Conservation (phyloP, 768 basidiomycete species). For the Russula griseocarnosa region DNA sequence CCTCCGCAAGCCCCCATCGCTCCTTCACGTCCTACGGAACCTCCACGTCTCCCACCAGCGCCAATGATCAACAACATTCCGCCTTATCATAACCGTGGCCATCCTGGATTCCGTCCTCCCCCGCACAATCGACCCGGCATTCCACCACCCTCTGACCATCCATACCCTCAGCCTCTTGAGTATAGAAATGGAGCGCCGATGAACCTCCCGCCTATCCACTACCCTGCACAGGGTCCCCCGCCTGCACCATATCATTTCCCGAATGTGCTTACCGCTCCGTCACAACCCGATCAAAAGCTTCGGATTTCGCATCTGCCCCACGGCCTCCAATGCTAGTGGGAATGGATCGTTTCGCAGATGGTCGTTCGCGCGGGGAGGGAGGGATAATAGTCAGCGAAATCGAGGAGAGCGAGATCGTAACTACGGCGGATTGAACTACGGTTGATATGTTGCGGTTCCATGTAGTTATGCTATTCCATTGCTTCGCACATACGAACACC, state of each 20-base stretch:
- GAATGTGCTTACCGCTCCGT: neutral
- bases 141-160: slow-evolving; percentile 33
- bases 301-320: slow-evolving; percentile 26
- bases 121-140: slow-evolving; percentile 26
- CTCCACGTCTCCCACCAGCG: slow-evolving; percentile 30
- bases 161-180: slow-evolving; percentile 15
- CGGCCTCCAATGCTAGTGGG: slow-evolving; percentile 30
- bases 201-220: slow-evolving; percentile 26
- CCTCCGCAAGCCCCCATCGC: slow-evolving; percentile 29
- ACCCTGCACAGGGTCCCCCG: slow-evolving; percentile 24
- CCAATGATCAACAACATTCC: slow-evolving; percentile 26
- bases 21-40: slow-evolving; percentile 27
- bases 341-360: slow-evolving; percentile 9
- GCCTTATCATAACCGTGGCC: slow-evolving; percentile 11
- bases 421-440: slow-evolving; percentile 34
- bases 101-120: slow-evolving; percentile 28
- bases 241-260: slow-evolving; percentile 21
- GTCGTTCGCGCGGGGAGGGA: slow-evolving; percentile 19
- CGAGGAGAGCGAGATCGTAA: slow-evolving; percentile 28
- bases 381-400: slow-evolving; percentile 24
- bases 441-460: slow-evolving; percentile 25
- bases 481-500: neutral
- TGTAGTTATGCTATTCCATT: neutral
- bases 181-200: slow-evolving; percentile 15
- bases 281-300: slow-evolving; percentile 13